phyloP scores from a whole-genome alignment of 495 filamentous ascomycete species.

The Penicillium chermesinum region DNA sequence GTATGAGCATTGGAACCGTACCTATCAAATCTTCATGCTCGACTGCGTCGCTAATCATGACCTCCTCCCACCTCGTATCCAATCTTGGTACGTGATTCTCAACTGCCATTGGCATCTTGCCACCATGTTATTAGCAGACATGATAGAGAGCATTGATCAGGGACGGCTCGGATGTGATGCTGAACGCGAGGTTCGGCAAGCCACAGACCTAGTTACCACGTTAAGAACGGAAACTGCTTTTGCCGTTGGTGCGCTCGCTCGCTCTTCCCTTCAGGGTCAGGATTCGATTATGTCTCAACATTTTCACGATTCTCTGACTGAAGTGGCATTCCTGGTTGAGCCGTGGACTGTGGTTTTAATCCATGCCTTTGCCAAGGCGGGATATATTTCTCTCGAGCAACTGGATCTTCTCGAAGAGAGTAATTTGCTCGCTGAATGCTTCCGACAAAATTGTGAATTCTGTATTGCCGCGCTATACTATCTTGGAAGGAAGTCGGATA shows the following conservation, averaged over 20 bases:
- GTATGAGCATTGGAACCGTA: slow-evolving; percentile 38
- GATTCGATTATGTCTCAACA: slow-evolving; percentile 4
- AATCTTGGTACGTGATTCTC: slow-evolving; percentile 47
- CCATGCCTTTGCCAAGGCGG: slow-evolving; percentile 40
- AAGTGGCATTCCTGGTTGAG: slow-evolving; percentile 40
- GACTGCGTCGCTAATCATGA: slow-evolving; percentile 40
- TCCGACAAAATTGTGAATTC: slow-evolving; percentile 21
- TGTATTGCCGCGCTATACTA: slow-evolving; percentile 39
- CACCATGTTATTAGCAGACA: slow-evolving; percentile 39
- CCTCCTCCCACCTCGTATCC: slow-evolving; percentile 35
- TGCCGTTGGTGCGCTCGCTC: slow-evolving; percentile 35
- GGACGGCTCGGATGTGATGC: slow-evolving; percentile 16
- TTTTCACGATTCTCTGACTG: slow-evolving; percentile 22
- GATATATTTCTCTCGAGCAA: slow-evolving; percentile 23
- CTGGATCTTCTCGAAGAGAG: slow-evolving; percentile 3
- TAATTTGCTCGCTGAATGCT: neutral
- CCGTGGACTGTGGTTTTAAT: slow-evolving; percentile 46
- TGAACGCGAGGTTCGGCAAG: slow-evolving; percentile 22
- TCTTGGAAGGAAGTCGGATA: slow-evolving; percentile 43
- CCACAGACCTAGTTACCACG: slow-evolving; percentile 18
- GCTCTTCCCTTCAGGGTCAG: slow-evolving; percentile 23
- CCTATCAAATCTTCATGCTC: slow-evolving; percentile 39
- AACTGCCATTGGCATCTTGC: slow-evolving; percentile 46
- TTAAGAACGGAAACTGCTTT: slow-evolving; percentile 29
- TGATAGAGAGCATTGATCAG: slow-evolving; percentile 37